Percentiles rank a stretch among this genome's conserved stretches.
Evolutionary conservation across 768 basidiomycete genomes (phyloP).

Genomic region (Kwoniella mangroviensis): DNA sequence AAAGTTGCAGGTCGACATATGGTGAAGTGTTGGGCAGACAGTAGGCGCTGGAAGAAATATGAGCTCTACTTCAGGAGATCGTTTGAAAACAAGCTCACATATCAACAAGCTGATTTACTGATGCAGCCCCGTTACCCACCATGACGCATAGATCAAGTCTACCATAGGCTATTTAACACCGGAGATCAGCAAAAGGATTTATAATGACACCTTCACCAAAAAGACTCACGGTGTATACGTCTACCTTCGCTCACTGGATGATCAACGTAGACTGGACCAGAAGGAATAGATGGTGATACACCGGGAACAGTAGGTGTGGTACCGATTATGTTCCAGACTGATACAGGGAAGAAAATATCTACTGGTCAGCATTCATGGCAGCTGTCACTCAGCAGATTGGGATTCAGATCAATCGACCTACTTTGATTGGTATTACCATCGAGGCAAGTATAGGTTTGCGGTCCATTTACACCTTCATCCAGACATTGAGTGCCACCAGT

Average conservation of each 20-base stretch:
- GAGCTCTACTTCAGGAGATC: background rate
- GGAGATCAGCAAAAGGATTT: too few species aligned
- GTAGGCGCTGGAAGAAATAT: conserved; percentile 6
- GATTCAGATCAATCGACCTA: conserved; percentile 14
- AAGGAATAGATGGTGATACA: background rate
- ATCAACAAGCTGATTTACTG: conserved; percentile 3
- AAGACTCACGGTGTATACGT: conserved; percentile 7
- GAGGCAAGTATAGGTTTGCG: conserved; percentile 53
- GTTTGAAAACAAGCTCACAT: background rate
- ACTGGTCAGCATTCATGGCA: too few species aligned
- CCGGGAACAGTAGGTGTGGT: background rate
- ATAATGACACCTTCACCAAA: too few species aligned
- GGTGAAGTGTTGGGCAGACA: conserved; percentile 17
- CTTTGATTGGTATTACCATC: conserved; percentile 53
- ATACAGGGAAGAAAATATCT: too few species aligned
- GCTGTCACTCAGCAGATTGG: too few species aligned
- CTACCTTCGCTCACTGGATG: background rate
- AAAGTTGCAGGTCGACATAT: conserved; percentile 16
- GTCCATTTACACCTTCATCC: conserved; percentile 28
- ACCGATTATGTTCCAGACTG: background rate
- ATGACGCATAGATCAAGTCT: conserved; percentile 13
- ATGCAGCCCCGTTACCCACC: conserved; percentile 3
- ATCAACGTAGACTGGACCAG: background rate
- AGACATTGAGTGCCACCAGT: conserved; percentile 45
- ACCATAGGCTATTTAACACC: background rate